Percentiles rank a stretch among this genome's conserved stretches.
Conservation (phyloP, 164 flowering plant species). For the Stephania japonica region DNA sequence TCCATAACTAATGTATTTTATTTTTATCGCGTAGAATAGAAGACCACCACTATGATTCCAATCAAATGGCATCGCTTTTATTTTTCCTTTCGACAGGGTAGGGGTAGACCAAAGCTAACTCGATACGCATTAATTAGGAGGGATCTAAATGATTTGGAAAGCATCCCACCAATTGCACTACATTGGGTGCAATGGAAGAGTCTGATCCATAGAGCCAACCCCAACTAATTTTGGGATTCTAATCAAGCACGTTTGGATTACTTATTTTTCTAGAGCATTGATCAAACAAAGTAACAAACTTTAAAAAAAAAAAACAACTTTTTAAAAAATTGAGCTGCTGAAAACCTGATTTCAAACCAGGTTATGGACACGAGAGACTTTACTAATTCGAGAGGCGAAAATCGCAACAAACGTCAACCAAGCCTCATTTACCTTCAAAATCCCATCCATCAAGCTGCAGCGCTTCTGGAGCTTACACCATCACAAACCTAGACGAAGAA, state of each 20-base stretch:
- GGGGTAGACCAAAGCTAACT: no score
- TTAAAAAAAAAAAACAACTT: neutral
- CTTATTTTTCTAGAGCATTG: neutral
- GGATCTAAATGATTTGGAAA: no score
- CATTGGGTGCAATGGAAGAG: no score
- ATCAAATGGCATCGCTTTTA: neutral
- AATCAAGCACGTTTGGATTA: neutral
- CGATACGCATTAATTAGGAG: no score
- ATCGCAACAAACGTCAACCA: neutral
- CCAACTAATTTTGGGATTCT: no score
- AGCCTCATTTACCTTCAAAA: neutral
- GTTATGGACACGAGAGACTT: neutral
- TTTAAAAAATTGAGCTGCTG: neutral
- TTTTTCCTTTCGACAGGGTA: no score
- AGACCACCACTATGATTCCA: neutral
- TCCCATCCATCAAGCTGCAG: constrained; percentile 3
- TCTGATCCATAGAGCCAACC: no score
- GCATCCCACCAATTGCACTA: no score
- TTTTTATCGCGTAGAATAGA: no score
- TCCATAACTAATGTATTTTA: no score
- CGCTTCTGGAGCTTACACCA: neutral
- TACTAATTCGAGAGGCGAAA: neutral
- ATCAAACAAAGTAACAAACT: neutral
- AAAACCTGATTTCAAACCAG: neutral
- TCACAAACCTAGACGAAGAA: neutral